Conservation (phyloP, 306 rosid species). For the Arachis stenosperma region DNA sequence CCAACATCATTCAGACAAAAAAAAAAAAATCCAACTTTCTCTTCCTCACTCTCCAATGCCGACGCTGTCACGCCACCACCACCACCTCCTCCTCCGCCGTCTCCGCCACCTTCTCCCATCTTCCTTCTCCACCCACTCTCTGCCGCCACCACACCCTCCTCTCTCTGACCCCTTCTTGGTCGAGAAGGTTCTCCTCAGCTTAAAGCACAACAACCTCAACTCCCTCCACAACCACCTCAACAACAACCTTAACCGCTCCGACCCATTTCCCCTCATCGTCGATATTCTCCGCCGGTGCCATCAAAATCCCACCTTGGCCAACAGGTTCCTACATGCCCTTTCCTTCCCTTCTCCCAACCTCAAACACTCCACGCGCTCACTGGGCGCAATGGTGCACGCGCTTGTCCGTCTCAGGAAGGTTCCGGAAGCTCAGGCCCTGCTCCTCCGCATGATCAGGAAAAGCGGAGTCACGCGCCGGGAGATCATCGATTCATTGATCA, state of each 20-base stretch:
- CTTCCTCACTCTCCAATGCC: neutral
- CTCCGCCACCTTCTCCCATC: neutral
- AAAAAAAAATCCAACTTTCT: neutral
- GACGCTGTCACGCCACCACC: neutral
- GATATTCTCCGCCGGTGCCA: slow-evolving; percentile 60
- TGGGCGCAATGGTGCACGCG: slow-evolving; percentile 64
- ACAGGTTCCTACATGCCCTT: slow-evolving; percentile 47
- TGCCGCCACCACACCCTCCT: slow-evolving; percentile 10
- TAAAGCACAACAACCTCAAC: slow-evolving; percentile 55
- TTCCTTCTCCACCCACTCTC: neutral
- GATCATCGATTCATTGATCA: slow-evolving; percentile 58
- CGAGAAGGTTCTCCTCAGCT: slow-evolving; percentile 59
- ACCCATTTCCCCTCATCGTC: slow-evolving; percentile 46
- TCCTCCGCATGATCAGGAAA: slow-evolving; percentile 73
- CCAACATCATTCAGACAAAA: neutral
- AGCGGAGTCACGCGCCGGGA: slow-evolving; percentile 71
- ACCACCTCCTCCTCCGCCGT: neutral
- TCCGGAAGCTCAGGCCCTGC: slow-evolving; percentile 72
- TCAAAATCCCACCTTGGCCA: slow-evolving; percentile 42
- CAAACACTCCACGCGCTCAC: slow-evolving; percentile 59
- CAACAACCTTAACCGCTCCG: slow-evolving; percentile 48
- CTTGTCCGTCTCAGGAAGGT: slow-evolving; percentile 58
- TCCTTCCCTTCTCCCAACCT: slow-evolving; percentile 48
- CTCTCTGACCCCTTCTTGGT: slow-evolving; percentile 48
- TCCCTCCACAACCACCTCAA: slow-evolving; percentile 46